Evolutionary conservation across 306 rosid species (phyloP), one percentile per base, ranked within the genome.

Genomic region (Purshia tridentata): DNA sequence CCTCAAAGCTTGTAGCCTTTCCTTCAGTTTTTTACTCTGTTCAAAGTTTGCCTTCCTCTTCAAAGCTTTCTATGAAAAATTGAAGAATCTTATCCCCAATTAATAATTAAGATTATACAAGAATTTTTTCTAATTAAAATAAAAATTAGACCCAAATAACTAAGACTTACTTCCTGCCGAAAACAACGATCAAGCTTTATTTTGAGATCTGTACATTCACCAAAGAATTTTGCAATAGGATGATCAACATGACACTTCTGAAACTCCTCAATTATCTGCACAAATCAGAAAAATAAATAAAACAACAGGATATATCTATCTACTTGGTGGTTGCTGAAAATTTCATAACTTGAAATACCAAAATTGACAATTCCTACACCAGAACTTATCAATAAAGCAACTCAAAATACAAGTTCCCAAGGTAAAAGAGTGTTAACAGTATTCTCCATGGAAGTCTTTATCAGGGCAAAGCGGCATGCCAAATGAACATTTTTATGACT

Each of bases 1-100:
- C 85, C 97, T 89, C 39, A 70, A 78, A 72, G 83, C 90, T 60
- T 62, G 87, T 60, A 93, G 80, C 68, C 86, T 87, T 71, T 88
- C 97, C 85, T 83, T 89, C 49, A 86, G 78, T 78, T 81, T 85
- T 82, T 91, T 93, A 79, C 98, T 93, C 85, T 84, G 74, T 78
- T 93, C 98, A 80, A 93, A 91, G 82, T 93, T 93, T 23, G 88
- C 97, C 85, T 93, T 93, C 57, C 97, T 90, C 90, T 91, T 93
- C 76, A 89, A n/a, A 51, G 94, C 94, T 93, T 91, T 93, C 97
- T 93, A 87, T 75, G 81, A 68, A 12, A 58, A 72, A 13, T 42
- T 40, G 5, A 16, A 74, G 19, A 2, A 60, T 70, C 3, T 57
- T 55, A 55, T 14, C 37, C 16, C 53, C 74, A 42, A 37, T 15